Base-by-base conservation (phyloP, 805 yeast genomes). In the Saturnispora halmiae region DNA sequence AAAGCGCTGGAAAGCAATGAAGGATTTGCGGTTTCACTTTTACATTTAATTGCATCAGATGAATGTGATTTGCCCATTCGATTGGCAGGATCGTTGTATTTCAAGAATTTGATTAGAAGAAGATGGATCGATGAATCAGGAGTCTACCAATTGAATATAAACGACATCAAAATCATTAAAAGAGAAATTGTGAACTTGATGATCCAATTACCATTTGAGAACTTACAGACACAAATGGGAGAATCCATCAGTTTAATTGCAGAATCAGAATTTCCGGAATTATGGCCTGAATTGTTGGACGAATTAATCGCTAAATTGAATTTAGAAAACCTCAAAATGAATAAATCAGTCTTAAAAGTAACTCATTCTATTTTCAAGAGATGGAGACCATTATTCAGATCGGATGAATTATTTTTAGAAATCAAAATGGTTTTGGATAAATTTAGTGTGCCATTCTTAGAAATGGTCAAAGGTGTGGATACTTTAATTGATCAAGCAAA, bases 331-430 rank as follows among this genome's bases (percentile, higher is more conserved):
- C 75, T 82, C 70, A 67, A 70, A 11, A 72, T 77, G 39, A 86
- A 87, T 58, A 82, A 79, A 51, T 95, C 96, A 40, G 88, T 94
- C 4, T 65, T 94, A 42, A 72, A 77, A 8, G 97, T 94, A 16
- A 94, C 96, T 4, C 98, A 92, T 59, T 84, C 96, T 1, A 90
- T 92, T 46, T 94, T 90, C 66, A 86, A 82, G 59, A 78, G 94
- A 63, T 92, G 99, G 99, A 74, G 98, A 55, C 95, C 96, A 1
- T 67, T 90, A 42, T 86, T 85, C 57, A 73, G 96, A 51, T 82
- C 95, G 1, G 95, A 94, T 57, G 96, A 79, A 34, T 70, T 92
- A 41, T 88, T 86, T 58, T 57, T 75, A 42, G 99, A 92, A 57
- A 92, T 92, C 55, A 77, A 81, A 56, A 67, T 84, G 56, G 99